phyloP scores from a whole-genome alignment of 495 filamentous ascomycete species.

The Aspergillus taichungensis region DNA sequence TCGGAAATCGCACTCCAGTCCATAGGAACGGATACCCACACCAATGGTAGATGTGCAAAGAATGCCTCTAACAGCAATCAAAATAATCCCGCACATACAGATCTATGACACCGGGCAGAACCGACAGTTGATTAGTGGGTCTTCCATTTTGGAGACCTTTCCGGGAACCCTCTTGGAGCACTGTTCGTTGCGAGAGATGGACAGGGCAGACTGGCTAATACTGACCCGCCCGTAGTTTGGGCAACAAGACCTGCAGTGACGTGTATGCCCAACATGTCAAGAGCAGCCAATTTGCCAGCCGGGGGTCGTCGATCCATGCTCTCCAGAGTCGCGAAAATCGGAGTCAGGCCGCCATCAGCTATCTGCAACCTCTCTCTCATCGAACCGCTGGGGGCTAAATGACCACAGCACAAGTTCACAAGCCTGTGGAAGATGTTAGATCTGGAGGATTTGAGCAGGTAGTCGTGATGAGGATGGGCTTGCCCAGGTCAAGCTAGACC shows the following conservation, averaged over 20 bases:
- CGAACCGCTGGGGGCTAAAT: background rate
- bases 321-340: slow-evolving; percentile 9
- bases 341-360: slow-evolving; percentile 12
- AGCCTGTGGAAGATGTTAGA: background rate
- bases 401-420: background rate
- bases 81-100: too few species aligned
- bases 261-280: slow-evolving; percentile 21
- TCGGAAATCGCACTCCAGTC: too few species aligned
- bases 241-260: slow-evolving; percentile 23
- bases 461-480: too few species aligned
- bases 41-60: too few species aligned
- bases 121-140: slow-evolving; percentile 1
- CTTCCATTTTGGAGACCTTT: background rate
- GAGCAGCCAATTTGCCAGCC: slow-evolving; percentile 6
- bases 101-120: background rate
- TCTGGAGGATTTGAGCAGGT: background rate
- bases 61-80: too few species aligned
- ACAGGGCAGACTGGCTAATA: slow-evolving; percentile 9
- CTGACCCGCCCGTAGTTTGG: slow-evolving; percentile 14
- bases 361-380: background rate
- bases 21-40: too few species aligned
- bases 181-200: background rate
- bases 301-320: slow-evolving; percentile 10
- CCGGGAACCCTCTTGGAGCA: too few species aligned
- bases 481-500: too few species aligned